A percentile compares a stretch with the other conserved stretches of the same genome.
phyloP scores from a whole-genome alignment of 257 asterid genomes.

The Leptodermis oblonga region DNA sequence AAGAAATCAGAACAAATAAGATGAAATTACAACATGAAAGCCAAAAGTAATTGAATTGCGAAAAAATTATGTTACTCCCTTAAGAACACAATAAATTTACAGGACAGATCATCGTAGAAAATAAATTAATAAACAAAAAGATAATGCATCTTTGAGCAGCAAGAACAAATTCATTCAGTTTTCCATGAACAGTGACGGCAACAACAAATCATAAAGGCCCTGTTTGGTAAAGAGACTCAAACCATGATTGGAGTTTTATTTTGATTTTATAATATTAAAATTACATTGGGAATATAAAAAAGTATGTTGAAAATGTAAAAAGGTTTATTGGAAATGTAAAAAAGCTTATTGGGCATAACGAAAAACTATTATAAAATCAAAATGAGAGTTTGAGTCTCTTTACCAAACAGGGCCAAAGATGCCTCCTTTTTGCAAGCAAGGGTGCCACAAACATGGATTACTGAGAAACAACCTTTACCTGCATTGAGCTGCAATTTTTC shows the following conservation, averaged over 20 bases:
- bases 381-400: too few relatives aligned
- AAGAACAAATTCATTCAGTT: neutral
- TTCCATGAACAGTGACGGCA: neutral
- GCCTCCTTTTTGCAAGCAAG: neutral
- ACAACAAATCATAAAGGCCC: neutral
- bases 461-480: conserved; percentile 36
- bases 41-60: neutral
- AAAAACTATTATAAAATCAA: too few relatives aligned
- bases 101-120: neutral
- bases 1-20: conserved; percentile 13
- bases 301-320: too few relatives aligned
- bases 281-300: too few relatives aligned
- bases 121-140: neutral
- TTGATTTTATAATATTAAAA: too few relatives aligned
- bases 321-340: too few relatives aligned
- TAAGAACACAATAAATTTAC: neutral
- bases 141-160: neutral
- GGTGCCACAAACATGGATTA: neutral
- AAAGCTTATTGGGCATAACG: too few relatives aligned
- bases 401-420: too few relatives aligned
- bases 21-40: neutral
- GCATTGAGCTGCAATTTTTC: conserved; percentile 99
- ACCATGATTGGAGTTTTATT: too few relatives aligned
- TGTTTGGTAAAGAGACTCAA: too few relatives aligned
- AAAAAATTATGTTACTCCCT: neutral